These are phyloP conservation scores for Amylostereum chailletii DNA, from an alignment of 1,284 basidiomycete genomes.

Conservation along the genomic window DNA sequence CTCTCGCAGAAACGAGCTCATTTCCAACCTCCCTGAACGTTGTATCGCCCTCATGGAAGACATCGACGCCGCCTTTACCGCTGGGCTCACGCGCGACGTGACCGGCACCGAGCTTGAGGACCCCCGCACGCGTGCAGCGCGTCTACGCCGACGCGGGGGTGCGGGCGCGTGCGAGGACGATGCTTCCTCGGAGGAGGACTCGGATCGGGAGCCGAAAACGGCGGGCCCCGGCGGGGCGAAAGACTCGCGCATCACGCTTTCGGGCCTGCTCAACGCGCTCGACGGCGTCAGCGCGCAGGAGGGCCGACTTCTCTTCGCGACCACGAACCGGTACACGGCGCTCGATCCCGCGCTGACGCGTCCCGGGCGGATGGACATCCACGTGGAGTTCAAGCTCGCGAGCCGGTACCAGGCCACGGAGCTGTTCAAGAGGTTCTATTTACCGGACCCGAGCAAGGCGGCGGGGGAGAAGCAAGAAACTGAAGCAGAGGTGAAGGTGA, in stretches of 20 bases:
- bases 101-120: slow-evolving; percentile 11
- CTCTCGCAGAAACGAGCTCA: slow-evolving; percentile 33
- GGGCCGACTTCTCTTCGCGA: slow-evolving; percentile 69
- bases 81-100: slow-evolving; percentile 41
- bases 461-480: slow-evolving; percentile 6
- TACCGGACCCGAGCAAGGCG: slow-evolving; percentile 25
- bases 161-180: slow-evolving; percentile 7
- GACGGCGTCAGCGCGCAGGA: slow-evolving; percentile 72
- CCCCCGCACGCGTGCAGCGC: slow-evolving; percentile 1
- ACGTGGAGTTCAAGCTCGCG: slow-evolving; percentile 64
- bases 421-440: slow-evolving; percentile 60
- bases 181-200: background rate
- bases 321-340: slow-evolving; percentile 60
- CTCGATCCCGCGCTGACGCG: slow-evolving; percentile 68
- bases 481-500: slow-evolving; percentile 7
- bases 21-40: slow-evolving; percentile 55
- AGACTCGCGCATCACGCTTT: slow-evolving; percentile 42
- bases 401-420: slow-evolving; percentile 57
- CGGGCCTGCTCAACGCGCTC: slow-evolving; percentile 65
- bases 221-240: slow-evolving; percentile 4
- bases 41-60: slow-evolving; percentile 78
- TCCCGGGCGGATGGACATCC: slow-evolving; percentile 76
- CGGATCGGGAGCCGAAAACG: background rate
- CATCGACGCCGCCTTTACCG: slow-evolving; percentile 66
- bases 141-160: background rate